These are phyloP conservation scores for Eremothecium coryli DNA, from an alignment of 1,139 yeast species.

Conservation along the genomic window DNA sequence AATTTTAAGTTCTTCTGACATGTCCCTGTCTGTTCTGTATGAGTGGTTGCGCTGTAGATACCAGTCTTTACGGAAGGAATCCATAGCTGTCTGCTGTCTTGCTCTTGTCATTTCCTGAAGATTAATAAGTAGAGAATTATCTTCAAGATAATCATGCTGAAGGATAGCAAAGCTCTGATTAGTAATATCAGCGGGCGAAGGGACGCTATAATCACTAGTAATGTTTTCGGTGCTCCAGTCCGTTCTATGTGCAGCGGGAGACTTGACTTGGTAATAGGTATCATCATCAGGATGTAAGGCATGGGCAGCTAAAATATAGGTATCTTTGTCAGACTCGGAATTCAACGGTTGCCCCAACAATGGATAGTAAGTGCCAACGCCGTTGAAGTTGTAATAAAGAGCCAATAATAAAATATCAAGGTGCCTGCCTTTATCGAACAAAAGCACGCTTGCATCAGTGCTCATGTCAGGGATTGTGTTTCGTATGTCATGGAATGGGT, in stretches of 20 bases:
- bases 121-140: too few relatives aligned
- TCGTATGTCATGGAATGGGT: conserved; percentile 40
- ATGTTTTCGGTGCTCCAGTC: conserved; percentile 9
- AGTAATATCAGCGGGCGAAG: too few relatives aligned
- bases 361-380: conserved; percentile 46
- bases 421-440: conserved; percentile 45
- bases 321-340: conserved; percentile 64
- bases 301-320: conserved; percentile 47
- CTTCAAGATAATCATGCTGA: too few relatives aligned
- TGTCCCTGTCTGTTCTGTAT: neutral
- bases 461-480: conserved; percentile 51
- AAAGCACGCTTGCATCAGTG: conserved; percentile 51
- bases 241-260: conserved; percentile 9
- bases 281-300: conserved; percentile 26
- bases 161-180: too few relatives aligned
- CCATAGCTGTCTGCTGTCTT: too few relatives aligned
- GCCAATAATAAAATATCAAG: conserved; percentile 41
- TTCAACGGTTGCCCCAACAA: conserved; percentile 47
- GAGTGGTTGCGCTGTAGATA: too few relatives aligned
- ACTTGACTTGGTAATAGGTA: conserved; percentile 41
- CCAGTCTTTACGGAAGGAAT: too few relatives aligned
- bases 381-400: conserved; percentile 48
- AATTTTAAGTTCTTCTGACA: conserved; percentile 1
- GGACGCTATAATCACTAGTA: too few relatives aligned
- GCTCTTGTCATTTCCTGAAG: too few relatives aligned